These are phyloP conservation scores for Themeda triandra DNA, from an alignment of 176 grass and related monocot genomes.

Conservation along the genomic window DNA sequence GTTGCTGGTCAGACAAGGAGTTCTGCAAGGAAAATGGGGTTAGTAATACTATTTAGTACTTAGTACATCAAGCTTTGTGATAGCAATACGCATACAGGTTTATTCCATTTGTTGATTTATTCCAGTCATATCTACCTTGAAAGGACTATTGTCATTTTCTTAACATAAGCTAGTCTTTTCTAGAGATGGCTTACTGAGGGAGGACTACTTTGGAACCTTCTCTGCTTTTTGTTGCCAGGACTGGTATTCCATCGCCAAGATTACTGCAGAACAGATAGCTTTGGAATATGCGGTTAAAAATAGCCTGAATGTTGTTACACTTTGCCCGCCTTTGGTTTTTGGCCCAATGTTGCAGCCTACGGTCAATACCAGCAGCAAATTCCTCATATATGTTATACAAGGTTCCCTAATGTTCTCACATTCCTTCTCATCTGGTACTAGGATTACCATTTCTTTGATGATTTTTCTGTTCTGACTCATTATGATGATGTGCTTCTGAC, in stretches of 20 bases:
- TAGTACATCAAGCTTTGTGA: not conserved
- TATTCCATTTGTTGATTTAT: not conserved
- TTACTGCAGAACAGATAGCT: slow-evolving; percentile 37
- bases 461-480: not conserved
- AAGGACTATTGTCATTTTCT: not conserved
- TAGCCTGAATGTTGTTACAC: slow-evolving; percentile 34
- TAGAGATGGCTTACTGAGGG: not conserved
- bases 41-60: not conserved
- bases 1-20: slow-evolving; percentile 45
- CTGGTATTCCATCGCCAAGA: slow-evolving; percentile 49
- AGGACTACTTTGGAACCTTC: not conserved
- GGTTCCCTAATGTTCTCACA: not conserved
- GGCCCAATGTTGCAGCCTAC: slow-evolving; percentile 36
- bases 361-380: slow-evolving; percentile 38
- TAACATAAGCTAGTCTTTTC: not conserved
- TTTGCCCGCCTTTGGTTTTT: slow-evolving; percentile 48
- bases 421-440: slow-evolving; percentile 7
- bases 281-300: slow-evolving; percentile 32
- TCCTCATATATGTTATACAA: slow-evolving; percentile 41
- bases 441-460: not conserved
- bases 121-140: not conserved
- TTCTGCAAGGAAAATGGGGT: slow-evolving; percentile 37
- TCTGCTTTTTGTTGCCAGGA: slow-evolving; percentile 26
- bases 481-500: not conserved
- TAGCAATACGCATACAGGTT: not conserved